phyloP scores from a whole-genome alignment of 2,329 filamentous ascomycete genomes.

The Stagonosporopsis rhizophila region DNA sequence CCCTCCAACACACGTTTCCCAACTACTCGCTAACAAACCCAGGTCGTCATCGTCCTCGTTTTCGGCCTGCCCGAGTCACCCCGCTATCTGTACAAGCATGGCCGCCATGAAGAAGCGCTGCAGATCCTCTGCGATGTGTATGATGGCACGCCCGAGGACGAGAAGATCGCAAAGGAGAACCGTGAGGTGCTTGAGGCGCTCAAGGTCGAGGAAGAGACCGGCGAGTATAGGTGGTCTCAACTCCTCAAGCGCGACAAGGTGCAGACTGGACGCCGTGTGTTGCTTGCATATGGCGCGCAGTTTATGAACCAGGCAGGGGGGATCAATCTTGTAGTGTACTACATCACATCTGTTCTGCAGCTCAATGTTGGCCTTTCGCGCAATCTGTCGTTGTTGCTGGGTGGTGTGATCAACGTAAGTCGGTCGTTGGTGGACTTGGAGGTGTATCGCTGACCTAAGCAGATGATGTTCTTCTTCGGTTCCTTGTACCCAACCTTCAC shows the following conservation, averaged over 20 bases:
- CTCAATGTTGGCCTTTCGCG: constrained; percentile 55
- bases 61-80: constrained; percentile 41
- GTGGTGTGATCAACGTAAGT: constrained; percentile 49
- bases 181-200: constrained; percentile 47
- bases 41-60: constrained; percentile 53
- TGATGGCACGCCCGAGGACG: constrained; percentile 57
- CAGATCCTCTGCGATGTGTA: constrained; percentile 58
- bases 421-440: too few species aligned
- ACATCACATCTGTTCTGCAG: constrained; percentile 55
- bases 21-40: background rate
- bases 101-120: constrained; percentile 57
- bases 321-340: constrained; percentile 53
- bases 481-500: constrained; percentile 50
- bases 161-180: constrained; percentile 62
- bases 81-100: constrained; percentile 38
- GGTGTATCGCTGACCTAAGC: background rate
- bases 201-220: constrained; percentile 46
- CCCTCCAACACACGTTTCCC: too few species aligned
- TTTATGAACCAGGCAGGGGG: constrained; percentile 52
- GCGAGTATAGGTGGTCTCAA: constrained; percentile 50
- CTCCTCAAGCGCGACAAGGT: constrained; percentile 51
- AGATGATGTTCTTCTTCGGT: constrained; percentile 40
- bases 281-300: constrained; percentile 50
- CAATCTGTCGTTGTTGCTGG: constrained; percentile 56
- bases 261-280: constrained; percentile 50